Base-by-base conservation (phyloP, 148 eudicot species). In the Talinum fruticosum region DNA sequence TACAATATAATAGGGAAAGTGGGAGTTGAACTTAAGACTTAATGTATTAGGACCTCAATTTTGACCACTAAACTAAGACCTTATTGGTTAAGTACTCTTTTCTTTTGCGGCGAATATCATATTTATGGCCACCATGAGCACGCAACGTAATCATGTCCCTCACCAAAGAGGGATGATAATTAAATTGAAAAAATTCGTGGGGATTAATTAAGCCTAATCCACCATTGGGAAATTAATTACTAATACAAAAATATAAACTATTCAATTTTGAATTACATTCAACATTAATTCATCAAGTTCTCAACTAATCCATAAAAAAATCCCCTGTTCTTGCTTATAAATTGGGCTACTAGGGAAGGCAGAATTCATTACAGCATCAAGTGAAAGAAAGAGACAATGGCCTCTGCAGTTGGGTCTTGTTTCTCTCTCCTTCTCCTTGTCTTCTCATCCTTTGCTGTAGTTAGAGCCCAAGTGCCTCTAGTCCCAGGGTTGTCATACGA, bases 401-500 rank as follows among this genome's bases (percentile, higher is more conserved):
- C 51, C 1, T 75, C 79, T 2, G 4, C 23, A 10, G 15, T 51
- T 18, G 2, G 57, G 21, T 51, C 57, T 51, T 51, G 34, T 38
- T n/a, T 80, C 12, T 38, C 51, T 44, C 37, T 75, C 10, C 18
- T 68, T 14, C 36, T 80, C 7, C 1, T 70, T 10, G 30, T 67
- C 10, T 13, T 81, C 4, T 76, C 75, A 71, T 61, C 57, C 24
- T 34, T 72, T n/a, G 26, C 76, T 0, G 32, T 76, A 65, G 75
- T 66, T 21, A 51, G 41, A 51, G 24, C 64, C 66, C 54, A 72
- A 6, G 77, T 72, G 6, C 80, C 83, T 0, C 16, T 85, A 8
- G 83, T 12, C 14, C 73, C 79, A 44, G 90, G 90, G 30, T 71
- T 88, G 45, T 80, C 85, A 8, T 80, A 80, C 85, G 66, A 70